Conservation (phyloP, 192 early-diverging fungal species). For the Backusella macrospora region DNA sequence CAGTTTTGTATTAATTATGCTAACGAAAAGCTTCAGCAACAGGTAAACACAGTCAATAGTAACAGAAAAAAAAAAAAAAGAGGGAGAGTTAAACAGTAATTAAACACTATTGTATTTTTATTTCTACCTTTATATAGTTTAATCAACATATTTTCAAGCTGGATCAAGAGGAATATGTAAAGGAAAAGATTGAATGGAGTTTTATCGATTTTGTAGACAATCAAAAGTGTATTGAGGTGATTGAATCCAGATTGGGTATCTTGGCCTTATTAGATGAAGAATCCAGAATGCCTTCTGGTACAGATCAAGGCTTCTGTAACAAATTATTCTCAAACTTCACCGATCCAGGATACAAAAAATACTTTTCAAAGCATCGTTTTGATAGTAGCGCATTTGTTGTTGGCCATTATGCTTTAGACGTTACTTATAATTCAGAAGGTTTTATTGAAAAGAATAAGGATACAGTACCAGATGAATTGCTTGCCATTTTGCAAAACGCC, state of each 20-base stretch:
- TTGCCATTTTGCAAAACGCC: constrained; percentile 74
- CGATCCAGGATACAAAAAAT: constrained; percentile 60
- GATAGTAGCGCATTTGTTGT: constrained; percentile 88
- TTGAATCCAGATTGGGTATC: constrained; percentile 94
- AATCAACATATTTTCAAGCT: constrained; percentile 99
- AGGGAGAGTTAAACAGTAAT: background rate
- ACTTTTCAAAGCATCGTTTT: constrained; percentile 92
- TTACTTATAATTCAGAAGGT: constrained; percentile 90
- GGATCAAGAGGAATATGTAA: constrained; percentile 97
- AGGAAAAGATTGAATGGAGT: constrained; percentile 96
- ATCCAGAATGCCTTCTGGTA: constrained; percentile 78
- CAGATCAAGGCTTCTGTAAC: constrained; percentile 81
- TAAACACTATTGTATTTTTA: background rate
- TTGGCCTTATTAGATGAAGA: constrained; percentile 94
- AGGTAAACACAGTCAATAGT: constrained; percentile 18
- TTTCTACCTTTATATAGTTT: constrained; percentile 50
- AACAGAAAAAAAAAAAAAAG: background rate
- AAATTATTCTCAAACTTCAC: constrained; percentile 90
- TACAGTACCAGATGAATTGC: constrained; percentile 91
- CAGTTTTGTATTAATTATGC: constrained; percentile 99
- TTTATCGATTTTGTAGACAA: constrained; percentile 99
- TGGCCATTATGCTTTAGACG: constrained; percentile 93
- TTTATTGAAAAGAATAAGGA: constrained; percentile 99
- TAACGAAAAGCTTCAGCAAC: constrained; percentile 98
- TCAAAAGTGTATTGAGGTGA: constrained; percentile 98